phyloP scores from a whole-genome alignment of 805 yeast genomes.

The Kazachstania bromeliacearum region DNA sequence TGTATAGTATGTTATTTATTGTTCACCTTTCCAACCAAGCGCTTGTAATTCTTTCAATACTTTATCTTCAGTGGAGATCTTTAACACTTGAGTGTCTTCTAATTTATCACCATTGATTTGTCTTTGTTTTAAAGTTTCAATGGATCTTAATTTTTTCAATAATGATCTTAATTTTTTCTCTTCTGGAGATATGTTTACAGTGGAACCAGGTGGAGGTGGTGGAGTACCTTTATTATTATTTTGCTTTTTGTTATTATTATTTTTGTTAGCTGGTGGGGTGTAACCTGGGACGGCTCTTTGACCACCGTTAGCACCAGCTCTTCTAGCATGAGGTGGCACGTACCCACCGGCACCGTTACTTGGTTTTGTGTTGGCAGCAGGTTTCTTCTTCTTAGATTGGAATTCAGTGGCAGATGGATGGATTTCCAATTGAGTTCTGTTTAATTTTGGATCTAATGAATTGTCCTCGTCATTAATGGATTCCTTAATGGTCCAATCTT shows the following conservation, averaged over 20 bases:
- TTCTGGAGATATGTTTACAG: conserved; percentile 44
- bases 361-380: conserved; percentile 10
- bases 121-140: conserved; percentile 78
- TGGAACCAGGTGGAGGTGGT: conserved; percentile 6
- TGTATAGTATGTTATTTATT: neutral
- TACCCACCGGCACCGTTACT: conserved; percentile 69
- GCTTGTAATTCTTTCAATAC: conserved; percentile 64
- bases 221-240: conserved; percentile 3
- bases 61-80: conserved; percentile 77
- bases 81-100: conserved; percentile 87
- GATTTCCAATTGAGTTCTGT: conserved; percentile 46
- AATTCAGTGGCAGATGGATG: conserved; percentile 63
- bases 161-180: conserved; percentile 88
- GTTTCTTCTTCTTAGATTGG: conserved; percentile 29
- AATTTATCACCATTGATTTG: conserved; percentile 74
- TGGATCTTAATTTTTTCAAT: conserved; percentile 91
- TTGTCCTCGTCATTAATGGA: conserved; percentile 4
- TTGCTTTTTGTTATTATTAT: conserved; percentile 61
- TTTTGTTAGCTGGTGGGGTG: conserved; percentile 56
- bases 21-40: conserved; percentile 64
- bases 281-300: conserved; percentile 38
- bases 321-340: conserved; percentile 92
- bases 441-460: conserved; percentile 40
- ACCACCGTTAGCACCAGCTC: conserved; percentile 31
- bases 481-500: conserved; percentile 13